Evolutionary conservation across 768 basidiomycete genomes (phyloP).

Genomic region (Xanthoconium stramineum): DNA sequence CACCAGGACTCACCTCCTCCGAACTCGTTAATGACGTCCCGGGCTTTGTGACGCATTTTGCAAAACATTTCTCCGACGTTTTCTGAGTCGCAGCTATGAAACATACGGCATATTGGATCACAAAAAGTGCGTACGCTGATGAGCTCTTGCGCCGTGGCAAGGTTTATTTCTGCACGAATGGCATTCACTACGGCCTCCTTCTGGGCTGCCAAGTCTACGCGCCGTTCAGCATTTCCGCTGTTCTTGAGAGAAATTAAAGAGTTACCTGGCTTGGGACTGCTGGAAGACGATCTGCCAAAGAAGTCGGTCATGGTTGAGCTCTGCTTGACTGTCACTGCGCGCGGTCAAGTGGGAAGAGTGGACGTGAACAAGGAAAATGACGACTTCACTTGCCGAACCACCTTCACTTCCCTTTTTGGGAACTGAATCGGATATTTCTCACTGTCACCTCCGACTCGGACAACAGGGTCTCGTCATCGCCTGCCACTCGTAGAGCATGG

Average conservation of each 20-base stretch:
- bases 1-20: constrained; percentile 56
- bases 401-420: constrained; percentile 14
- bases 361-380: background rate
- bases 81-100: constrained; percentile 44
- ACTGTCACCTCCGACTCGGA: too few species aligned
- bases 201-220: constrained; percentile 34
- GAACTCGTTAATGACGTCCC: constrained; percentile 62
- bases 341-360: background rate
- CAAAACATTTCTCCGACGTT: constrained; percentile 74
- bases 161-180: constrained; percentile 66
- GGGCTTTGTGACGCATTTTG: constrained; percentile 76
- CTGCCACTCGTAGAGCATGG: constrained; percentile 43
- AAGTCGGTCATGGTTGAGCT: constrained; percentile 49
- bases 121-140: constrained; percentile 54
- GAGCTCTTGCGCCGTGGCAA: constrained; percentile 77
- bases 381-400: background rate
- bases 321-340: background rate
- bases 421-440: background rate
- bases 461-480: background rate
- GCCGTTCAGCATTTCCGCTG: background rate
- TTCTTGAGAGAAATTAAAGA: background rate
- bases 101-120: background rate
- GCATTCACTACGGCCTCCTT: constrained; percentile 53
- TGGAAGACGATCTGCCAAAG: constrained; percentile 38
- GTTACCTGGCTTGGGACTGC: constrained; percentile 25